phyloP scores from a whole-genome alignment of 805 yeast genomes.

The Kodamaea sagamina region DNA sequence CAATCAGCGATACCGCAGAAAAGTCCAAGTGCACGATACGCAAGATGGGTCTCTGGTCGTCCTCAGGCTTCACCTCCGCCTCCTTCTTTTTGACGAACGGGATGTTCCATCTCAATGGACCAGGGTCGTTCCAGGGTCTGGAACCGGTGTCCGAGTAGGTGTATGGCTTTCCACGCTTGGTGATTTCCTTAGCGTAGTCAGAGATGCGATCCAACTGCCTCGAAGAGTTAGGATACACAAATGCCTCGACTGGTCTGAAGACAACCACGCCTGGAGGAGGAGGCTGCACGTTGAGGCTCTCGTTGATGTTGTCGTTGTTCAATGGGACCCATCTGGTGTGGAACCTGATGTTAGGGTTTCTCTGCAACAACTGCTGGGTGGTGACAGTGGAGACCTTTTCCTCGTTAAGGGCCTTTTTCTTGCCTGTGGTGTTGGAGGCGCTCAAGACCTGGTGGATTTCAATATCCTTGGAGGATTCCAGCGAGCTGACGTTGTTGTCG shows the following conservation, averaged over 20 bases:
- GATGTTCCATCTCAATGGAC: conserved; percentile 49
- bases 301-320: conserved; percentile 51
- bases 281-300: conserved; percentile 57
- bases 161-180: conserved; percentile 60
- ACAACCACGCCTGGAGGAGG: conserved; percentile 93
- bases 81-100: conserved; percentile 29
- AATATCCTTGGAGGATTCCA: conserved; percentile 31
- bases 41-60: conserved; percentile 61
- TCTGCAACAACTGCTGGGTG: conserved; percentile 26
- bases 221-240: conserved; percentile 80
- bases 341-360: conserved; percentile 42
- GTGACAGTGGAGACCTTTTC: conserved; percentile 12
- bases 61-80: conserved; percentile 17
- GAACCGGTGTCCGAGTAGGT: conserved; percentile 46
- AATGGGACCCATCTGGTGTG: conserved; percentile 73
- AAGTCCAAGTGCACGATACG: conserved; percentile 80
- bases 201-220: conserved; percentile 67
- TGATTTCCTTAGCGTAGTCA: conserved; percentile 62
- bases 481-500: conserved; percentile 15
- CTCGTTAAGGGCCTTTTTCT: conserved; percentile 21
- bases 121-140: conserved; percentile 91
- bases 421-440: conserved; percentile 26
- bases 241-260: conserved; percentile 78
- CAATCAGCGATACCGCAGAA: conserved; percentile 71
- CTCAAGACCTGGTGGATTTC: conserved; percentile 48